Percentiles rank a stretch among this genome's conserved stretches.
These are phyloP conservation scores for Fusarium secorum DNA, from an alignment of 2,329 filamentous ascomycete genomes.

Conservation along the genomic window DNA sequence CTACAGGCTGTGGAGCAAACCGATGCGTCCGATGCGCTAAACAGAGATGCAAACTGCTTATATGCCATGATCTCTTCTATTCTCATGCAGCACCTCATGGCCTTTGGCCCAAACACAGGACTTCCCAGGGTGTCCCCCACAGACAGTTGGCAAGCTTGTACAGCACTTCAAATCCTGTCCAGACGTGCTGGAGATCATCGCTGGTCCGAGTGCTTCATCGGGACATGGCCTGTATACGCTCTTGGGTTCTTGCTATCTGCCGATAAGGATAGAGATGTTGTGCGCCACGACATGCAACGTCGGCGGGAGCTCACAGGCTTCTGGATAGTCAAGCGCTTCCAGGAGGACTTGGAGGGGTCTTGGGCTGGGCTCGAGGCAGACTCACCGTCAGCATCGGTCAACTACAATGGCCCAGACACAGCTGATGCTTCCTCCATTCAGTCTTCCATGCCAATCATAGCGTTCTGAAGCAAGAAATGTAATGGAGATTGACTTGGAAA, in stretches of 20 bases:
- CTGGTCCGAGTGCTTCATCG: not conserved
- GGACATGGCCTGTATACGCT: not conserved
- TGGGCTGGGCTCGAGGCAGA: not conserved
- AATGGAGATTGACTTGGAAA: accelerated
- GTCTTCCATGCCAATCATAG: not conserved
- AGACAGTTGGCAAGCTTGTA: not conserved
- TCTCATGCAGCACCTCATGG: not conserved
- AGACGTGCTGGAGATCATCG: not conserved
- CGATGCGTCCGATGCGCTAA: accelerated
- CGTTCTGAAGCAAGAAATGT: not conserved
- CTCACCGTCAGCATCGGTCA: accelerated
- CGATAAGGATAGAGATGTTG: not conserved
- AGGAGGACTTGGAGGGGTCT: not conserved
- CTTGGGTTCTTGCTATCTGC: not conserved
- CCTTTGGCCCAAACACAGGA: not conserved
- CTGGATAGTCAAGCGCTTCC: not conserved
- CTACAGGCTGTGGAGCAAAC: accelerated
- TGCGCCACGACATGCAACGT: not conserved
- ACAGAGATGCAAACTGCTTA: not conserved
- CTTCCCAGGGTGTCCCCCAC: not conserved
- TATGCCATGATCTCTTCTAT: not conserved
- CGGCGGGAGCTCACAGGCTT: not conserved
- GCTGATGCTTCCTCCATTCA: accelerated
- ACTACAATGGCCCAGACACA: not conserved
- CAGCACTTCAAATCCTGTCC: not conserved